phyloP scores from a whole-genome alignment of 2,329 filamentous ascomycete species.

The Acarospora socialis region DNA sequence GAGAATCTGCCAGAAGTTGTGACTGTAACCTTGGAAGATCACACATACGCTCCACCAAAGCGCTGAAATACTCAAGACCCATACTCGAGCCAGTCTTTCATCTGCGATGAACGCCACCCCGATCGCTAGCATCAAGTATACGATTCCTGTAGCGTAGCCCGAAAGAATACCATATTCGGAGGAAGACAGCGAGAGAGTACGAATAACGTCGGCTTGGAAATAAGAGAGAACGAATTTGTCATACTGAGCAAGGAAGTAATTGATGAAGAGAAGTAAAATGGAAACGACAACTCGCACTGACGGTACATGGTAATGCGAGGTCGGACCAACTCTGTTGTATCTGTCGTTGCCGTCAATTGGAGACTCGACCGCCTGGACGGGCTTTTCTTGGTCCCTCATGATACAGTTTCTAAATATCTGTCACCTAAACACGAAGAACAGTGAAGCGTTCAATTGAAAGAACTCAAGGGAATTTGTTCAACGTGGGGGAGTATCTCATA shows the following conservation, averaged over 20 bases:
- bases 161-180: slow-evolving; percentile 15
- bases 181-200: slow-evolving; percentile 10
- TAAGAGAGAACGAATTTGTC: slow-evolving; percentile 18
- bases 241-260: slow-evolving; percentile 17
- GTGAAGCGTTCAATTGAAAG: too few relatives aligned
- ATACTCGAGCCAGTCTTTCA: slow-evolving; percentile 14
- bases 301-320: too few relatives aligned
- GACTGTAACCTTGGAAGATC: slow-evolving; percentile 16
- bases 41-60: slow-evolving; percentile 17
- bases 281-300: too few relatives aligned
- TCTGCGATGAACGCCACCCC: slow-evolving; percentile 15
- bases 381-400: too few relatives aligned
- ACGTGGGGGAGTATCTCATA: too few relatives aligned
- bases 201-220: slow-evolving; percentile 14
- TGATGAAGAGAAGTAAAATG: slow-evolving; percentile 15
- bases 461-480: too few relatives aligned
- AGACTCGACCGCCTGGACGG: too few relatives aligned
- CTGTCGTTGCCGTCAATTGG: too few relatives aligned
- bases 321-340: too few relatives aligned
- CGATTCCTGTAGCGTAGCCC: slow-evolving; percentile 16
- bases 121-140: slow-evolving; percentile 15
- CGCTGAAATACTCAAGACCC: slow-evolving; percentile 13
- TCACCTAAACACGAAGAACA: too few relatives aligned
- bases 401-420: too few relatives aligned
- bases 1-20: slow-evolving; percentile 17